Conservation (phyloP, 768 basidiomycete species). For the Leccinum imitatum region DNA sequence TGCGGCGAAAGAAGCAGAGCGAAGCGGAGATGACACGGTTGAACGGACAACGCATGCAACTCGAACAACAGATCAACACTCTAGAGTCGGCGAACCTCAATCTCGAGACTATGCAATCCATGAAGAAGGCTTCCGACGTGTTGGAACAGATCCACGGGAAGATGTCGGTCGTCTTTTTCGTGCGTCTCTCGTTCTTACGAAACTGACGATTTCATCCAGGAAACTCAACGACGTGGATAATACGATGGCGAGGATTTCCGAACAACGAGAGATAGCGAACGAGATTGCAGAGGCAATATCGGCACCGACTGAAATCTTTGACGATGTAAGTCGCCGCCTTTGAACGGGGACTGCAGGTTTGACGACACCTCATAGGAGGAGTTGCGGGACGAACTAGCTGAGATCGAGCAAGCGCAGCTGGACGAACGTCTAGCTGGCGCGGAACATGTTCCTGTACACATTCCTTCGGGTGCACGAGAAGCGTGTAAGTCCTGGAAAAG, state of each 20-base stretch:
- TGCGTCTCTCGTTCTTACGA: not conserved
- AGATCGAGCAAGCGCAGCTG: conserved; percentile 85
- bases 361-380: conserved; percentile 59
- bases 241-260: conserved; percentile 83
- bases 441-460: conserved; percentile 85
- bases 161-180: conserved; percentile 57
- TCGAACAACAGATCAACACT: conserved; percentile 96
- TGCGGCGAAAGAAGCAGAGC: conserved; percentile 90
- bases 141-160: conserved; percentile 87
- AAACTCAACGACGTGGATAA: conserved; percentile 86
- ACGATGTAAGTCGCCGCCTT: conserved; percentile 58
- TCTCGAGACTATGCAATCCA: conserved; percentile 93
- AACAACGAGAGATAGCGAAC: conserved; percentile 88
- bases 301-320: conserved; percentile 62
- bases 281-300: conserved; percentile 92
- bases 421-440: conserved; percentile 83
- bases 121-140: conserved; percentile 93
- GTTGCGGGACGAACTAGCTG: conserved; percentile 75
- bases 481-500: conserved; percentile 43
- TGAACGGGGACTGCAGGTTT: not conserved
- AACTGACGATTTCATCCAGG: conserved; percentile 40
- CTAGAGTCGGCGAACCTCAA: conserved; percentile 98
- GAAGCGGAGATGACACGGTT: conserved; percentile 87
- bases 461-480: conserved; percentile 60
- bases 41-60: conserved; percentile 80